These are phyloP conservation scores for Gynochthodes officinalis DNA, from an alignment of 257 asterid genomes.

Conservation along the genomic window DNA sequence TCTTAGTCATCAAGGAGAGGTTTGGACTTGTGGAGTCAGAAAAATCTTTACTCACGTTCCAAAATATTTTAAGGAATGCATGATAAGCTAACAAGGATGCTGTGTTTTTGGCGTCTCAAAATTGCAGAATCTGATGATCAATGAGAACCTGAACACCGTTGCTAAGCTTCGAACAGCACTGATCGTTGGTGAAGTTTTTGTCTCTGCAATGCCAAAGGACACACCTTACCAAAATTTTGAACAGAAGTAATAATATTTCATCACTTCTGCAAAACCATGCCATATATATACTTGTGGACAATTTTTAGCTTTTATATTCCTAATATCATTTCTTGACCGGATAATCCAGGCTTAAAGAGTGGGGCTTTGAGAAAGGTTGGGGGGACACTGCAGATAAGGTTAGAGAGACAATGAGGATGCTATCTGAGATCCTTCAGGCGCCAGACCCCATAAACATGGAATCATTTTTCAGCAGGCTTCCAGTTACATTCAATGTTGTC, in stretches of 20 bases:
- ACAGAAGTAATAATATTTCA: conserved; percentile 43
- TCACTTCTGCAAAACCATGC: background rate
- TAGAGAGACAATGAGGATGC: conserved; percentile 54
- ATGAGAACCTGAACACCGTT: conserved; percentile 48
- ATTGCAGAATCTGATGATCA: conserved; percentile 74
- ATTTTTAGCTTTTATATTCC: background rate
- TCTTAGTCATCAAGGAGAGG: conserved; percentile 74
- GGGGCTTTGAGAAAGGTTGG: conserved; percentile 89
- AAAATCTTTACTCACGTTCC: background rate
- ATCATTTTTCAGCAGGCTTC: conserved; percentile 61
- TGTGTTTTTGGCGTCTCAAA: background rate
- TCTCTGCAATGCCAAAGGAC: conserved; percentile 56
- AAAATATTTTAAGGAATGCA: background rate
- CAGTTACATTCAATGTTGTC: conserved; percentile 58
- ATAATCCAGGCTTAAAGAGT: conserved; percentile 55
- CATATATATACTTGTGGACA: background rate
- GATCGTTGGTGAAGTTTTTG: conserved; percentile 46
- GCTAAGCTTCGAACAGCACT: conserved; percentile 57
- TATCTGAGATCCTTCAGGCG: conserved; percentile 76
- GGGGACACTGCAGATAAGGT: conserved; percentile 67
- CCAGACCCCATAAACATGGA: conserved; percentile 61
- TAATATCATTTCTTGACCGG: background rate
- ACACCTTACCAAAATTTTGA: conserved; percentile 54
- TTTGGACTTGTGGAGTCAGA: conserved; percentile 16
- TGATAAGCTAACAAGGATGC: background rate